A percentile compares a stretch with the other conserved stretches of the same genome.
Evolutionary conservation across 2,329 filamentous ascomycete species (phyloP).

Genomic region (Raffaelea albimanens): DNA sequence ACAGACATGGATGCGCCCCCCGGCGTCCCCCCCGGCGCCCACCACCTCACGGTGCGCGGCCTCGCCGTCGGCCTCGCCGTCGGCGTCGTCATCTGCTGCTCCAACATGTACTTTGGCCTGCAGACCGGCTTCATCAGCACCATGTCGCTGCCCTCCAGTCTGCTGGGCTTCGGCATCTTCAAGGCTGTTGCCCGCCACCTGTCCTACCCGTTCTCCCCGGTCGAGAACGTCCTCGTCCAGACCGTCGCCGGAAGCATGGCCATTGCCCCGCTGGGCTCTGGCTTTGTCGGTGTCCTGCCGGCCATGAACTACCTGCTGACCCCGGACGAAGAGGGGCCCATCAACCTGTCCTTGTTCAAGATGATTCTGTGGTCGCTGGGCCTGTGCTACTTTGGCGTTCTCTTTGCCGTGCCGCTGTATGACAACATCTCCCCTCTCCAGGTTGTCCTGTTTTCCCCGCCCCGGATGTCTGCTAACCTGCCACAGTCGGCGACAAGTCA

Average conservation of each 20-base stretch:
- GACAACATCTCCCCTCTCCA: background rate
- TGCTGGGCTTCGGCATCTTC: slow-evolving; percentile 94
- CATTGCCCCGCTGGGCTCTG: slow-evolving; percentile 92
- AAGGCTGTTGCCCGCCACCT: slow-evolving; percentile 65
- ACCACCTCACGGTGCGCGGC: slow-evolving; percentile 78
- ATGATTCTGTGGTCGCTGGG: slow-evolving; percentile 86
- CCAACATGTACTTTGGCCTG: slow-evolving; percentile 97
- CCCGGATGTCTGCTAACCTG: background rate
- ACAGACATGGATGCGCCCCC: slow-evolving; percentile 1
- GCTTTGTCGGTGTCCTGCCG: slow-evolving; percentile 91
- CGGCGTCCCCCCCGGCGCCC: slow-evolving; percentile 20
- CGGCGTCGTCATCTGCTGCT: slow-evolving; percentile 86
- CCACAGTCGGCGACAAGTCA: slow-evolving; percentile 69
- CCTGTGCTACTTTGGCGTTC: slow-evolving; percentile 90
- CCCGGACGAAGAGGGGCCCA: slow-evolving; percentile 66
- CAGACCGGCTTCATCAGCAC: slow-evolving; percentile 45
- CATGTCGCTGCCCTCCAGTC: slow-evolving; percentile 93
- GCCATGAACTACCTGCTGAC: slow-evolving; percentile 81
- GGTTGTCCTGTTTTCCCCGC: background rate
- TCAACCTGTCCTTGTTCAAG: slow-evolving; percentile 64
- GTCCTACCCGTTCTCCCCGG: slow-evolving; percentile 75
- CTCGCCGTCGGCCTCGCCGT: slow-evolving; percentile 72
- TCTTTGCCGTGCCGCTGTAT: slow-evolving; percentile 83
- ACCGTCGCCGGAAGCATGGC: slow-evolving; percentile 92
- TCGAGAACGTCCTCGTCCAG: slow-evolving; percentile 95